Evolutionary conservation across 2,329 filamentous ascomycete species (phyloP).

Genomic region (Penicillium sclerotiorum): DNA sequence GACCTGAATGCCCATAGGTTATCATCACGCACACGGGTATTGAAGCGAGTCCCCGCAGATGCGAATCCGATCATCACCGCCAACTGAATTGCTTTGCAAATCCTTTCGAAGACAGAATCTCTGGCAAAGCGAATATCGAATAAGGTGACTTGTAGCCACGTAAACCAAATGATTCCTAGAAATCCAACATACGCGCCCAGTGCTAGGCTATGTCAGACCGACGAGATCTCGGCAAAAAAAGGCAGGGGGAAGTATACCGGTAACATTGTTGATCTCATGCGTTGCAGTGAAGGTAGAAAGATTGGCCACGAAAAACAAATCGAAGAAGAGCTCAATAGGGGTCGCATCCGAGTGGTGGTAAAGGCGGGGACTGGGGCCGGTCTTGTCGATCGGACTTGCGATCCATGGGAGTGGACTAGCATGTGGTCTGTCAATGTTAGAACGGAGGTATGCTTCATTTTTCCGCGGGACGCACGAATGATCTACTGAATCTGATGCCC

Average conservation of each 20-base stretch:
- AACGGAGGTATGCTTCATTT: neutral
- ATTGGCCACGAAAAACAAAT: conserved; percentile 66
- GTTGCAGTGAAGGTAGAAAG: conserved; percentile 63
- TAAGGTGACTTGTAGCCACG: conserved; percentile 66
- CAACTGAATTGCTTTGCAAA: conserved; percentile 62
- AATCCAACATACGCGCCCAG: conserved; percentile 55
- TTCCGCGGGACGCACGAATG: conserved; percentile 23
- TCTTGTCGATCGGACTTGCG: conserved; percentile 36
- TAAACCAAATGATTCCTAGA: conserved; percentile 66
- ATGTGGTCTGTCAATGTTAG: conserved; percentile 12
- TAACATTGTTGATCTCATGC: conserved; percentile 57
- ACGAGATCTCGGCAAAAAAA: neutral
- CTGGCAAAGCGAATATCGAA: conserved; percentile 68
- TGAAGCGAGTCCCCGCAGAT: conserved; percentile 57
- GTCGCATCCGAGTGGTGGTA: conserved; percentile 54
- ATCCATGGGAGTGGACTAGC: conserved; percentile 35
- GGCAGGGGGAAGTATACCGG: conserved; percentile 30
- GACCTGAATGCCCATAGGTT: conserved; percentile 50
- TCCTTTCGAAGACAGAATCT: conserved; percentile 65
- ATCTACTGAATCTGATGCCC: conserved; percentile 11
- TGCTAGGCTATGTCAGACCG: conserved; percentile 26
- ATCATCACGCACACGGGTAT: conserved; percentile 40
- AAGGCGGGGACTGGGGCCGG: conserved; percentile 34
- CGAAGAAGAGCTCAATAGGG: conserved; percentile 62
- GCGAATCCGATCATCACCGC: conserved; percentile 68